Evolutionary conservation across 2,329 filamentous ascomycete genomes (phyloP).

Genomic region (Thyridium curvatum): DNA sequence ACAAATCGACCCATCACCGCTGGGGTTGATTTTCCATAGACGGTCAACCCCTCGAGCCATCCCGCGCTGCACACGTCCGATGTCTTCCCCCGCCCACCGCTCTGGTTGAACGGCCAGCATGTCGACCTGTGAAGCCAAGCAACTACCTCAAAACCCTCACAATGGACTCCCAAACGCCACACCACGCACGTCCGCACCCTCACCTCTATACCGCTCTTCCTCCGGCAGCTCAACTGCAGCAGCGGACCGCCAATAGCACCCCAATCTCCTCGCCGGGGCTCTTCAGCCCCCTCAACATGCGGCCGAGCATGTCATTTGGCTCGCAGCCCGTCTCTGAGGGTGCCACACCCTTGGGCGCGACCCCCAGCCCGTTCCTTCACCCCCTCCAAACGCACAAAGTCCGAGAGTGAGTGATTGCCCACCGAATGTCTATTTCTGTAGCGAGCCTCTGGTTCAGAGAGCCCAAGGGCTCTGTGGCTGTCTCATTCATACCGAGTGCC

Average conservation of each 20-base stretch:
- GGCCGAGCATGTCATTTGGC: conserved; percentile 31
- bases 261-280: conserved; percentile 56
- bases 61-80: no score
- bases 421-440: no score
- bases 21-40: no score
- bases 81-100: no score
- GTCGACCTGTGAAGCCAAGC: conserved; percentile 7
- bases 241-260: conserved; percentile 46
- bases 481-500: neutral
- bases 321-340: conserved; percentile 43
- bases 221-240: conserved; percentile 29
- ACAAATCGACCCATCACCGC: no score
- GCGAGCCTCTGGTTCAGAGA: no score
- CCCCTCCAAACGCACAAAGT: conserved; percentile 68
- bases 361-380: conserved; percentile 59
- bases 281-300: conserved; percentile 45
- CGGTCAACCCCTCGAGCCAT: no score
- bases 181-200: conserved; percentile 20
- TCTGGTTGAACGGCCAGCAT: conserved; percentile 4
- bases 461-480: no score
- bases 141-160: conserved; percentile 6
- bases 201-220: conserved; percentile 27
- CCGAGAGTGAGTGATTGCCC: conserved; percentile 59
- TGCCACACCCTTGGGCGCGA: conserved; percentile 38
- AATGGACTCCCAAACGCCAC: conserved; percentile 23